Conservation (phyloP, 441 rosid species). For the Jatropha multifida region DNA sequence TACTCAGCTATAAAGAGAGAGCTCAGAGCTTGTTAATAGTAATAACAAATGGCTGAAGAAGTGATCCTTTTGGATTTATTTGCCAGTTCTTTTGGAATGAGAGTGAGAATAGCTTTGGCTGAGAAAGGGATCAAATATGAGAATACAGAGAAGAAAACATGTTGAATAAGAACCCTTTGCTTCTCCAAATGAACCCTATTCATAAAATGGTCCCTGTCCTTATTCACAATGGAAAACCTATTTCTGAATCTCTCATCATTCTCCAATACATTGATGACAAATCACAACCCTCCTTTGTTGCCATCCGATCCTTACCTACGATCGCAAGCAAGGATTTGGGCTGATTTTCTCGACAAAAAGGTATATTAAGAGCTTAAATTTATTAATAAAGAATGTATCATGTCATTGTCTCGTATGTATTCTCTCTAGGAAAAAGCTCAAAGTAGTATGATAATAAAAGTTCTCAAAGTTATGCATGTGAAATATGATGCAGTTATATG, state of each 20-base stretch:
- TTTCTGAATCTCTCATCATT: constrained; percentile 25
- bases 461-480: background rate
- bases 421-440: background rate
- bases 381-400: too few species aligned
- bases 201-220: constrained; percentile 23
- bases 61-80: constrained; percentile 21
- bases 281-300: constrained; percentile 1
- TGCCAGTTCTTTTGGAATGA: constrained; percentile 23
- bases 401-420: too few species aligned
- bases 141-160: constrained; percentile 5
- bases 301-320: constrained; percentile 22
- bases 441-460: too few species aligned
- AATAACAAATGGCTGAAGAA: background rate
- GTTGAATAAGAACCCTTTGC: constrained; percentile 15
- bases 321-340: constrained; percentile 29
- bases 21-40: too few species aligned
- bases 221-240: constrained; percentile 19
- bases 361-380: constrained; percentile 23
- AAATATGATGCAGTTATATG: background rate
- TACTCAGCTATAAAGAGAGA: background rate
- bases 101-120: constrained; percentile 19
- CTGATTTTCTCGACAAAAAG: constrained; percentile 45
- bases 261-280: constrained; percentile 23
- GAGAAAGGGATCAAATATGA: constrained; percentile 22
- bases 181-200: constrained; percentile 27